Percentiles rank a stretch among this genome's conserved stretches.
These are phyloP conservation scores for Cercospora sp. DNA, from an alignment of 2,329 filamentous ascomycete genomes.

Conservation along the genomic window DNA sequence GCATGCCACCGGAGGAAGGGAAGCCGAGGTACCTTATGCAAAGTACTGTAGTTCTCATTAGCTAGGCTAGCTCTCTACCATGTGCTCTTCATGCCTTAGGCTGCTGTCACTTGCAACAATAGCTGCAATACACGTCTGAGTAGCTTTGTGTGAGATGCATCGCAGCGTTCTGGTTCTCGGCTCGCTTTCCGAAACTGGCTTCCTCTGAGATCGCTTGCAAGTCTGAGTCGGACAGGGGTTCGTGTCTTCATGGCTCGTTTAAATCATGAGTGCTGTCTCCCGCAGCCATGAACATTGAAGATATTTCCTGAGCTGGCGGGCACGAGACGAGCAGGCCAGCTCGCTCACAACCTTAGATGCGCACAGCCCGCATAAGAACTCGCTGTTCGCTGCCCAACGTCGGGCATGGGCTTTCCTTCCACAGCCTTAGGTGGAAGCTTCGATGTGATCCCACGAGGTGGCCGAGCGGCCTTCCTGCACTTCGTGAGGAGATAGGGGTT, in stretches of 20 bases:
- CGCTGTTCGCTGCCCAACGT: background rate
- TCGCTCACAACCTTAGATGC: background rate
- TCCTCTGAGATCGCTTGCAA: background rate
- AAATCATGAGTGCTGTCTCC: background rate
- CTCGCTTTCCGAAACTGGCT: background rate
- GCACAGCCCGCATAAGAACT: background rate
- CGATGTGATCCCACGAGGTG: background rate
- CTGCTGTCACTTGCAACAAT: background rate
- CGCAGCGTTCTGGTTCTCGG: background rate
- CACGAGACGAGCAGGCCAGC: background rate
- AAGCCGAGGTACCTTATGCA: background rate
- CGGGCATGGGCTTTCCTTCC: background rate
- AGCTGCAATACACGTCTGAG: background rate
- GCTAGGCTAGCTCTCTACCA: background rate
- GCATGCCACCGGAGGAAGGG: conserved; percentile 7
- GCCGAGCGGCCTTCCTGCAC: background rate
- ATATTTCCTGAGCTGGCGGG: background rate
- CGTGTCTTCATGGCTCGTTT: background rate
- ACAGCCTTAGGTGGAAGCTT: background rate
- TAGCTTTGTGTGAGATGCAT: background rate
- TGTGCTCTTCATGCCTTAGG: background rate
- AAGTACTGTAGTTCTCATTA: background rate
- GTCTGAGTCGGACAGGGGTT: background rate
- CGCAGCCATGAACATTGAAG: background rate
- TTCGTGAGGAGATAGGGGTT: background rate